Conservation (phyloP, 2,329 filamentous ascomycete species). For the Microsporum canis region DNA sequence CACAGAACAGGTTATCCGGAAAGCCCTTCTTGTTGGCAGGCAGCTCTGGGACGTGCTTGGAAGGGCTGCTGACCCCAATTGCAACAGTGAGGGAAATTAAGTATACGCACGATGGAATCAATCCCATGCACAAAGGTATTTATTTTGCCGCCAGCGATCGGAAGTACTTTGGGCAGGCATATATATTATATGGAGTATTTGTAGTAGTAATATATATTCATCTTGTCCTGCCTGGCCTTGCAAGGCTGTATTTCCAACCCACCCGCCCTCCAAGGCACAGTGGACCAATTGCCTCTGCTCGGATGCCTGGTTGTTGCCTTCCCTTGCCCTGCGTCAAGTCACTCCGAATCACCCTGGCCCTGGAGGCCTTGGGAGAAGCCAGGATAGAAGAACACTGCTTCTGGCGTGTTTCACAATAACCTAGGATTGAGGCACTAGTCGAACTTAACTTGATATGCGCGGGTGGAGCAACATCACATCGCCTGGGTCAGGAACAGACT, state of each 20-base stretch:
- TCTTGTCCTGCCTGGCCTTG: not conserved
- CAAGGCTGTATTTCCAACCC: not conserved
- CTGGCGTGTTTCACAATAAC: constrained; percentile 5
- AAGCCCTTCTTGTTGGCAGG: not conserved
- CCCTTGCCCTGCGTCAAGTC: not conserved
- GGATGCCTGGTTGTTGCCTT: not conserved
- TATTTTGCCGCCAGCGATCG: not conserved
- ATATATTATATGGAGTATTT: not conserved
- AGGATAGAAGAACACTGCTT: not conserved
- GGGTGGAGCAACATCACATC: not conserved
- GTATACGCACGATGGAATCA: not conserved
- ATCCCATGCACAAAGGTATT: not conserved
- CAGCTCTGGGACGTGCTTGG: not conserved
- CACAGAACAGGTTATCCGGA: not conserved
- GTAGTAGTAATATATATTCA: not conserved
- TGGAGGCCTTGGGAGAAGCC: not conserved
- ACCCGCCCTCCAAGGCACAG: not conserved
- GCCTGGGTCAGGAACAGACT: constrained; percentile 7
- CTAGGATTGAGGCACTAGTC: not conserved
- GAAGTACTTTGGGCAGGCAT: not conserved
- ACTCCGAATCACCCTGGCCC: not conserved
- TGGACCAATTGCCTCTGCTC: not conserved
- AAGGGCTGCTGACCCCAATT: not conserved
- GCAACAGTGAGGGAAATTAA: not conserved
- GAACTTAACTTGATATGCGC: not conserved